Base-by-base conservation (phyloP, 148 eudicot genomes). In the Nyssa sinensis region DNA sequence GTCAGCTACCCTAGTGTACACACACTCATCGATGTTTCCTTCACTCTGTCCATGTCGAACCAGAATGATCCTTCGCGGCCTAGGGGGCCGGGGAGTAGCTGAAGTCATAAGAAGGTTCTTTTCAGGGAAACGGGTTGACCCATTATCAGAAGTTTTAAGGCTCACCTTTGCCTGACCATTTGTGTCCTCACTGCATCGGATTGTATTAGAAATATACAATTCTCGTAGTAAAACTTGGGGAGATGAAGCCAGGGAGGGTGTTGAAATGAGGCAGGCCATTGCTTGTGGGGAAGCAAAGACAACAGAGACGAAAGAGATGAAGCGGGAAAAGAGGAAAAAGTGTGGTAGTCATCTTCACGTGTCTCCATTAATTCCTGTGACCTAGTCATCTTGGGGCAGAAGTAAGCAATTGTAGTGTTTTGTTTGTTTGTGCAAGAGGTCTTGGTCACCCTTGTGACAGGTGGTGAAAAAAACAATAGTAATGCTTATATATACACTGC, bases 31-130 rank as follows among this genome's bases (percentile, higher is more conserved):
- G 1, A 84, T 84, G 8, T 86, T 86, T 55, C 89, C 89, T 69
- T 81, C 79, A 55, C 90, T 86, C 74, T 86, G 82, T 10, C 90
- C 90, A 62, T 86, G 90, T 28, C 90, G 72, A 9, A 86, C 85
- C 49, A 86, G 82, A 27, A 86, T 81, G 53, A 84, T 86, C 74
- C 90, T 70, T 12, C 79, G 74, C 1, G 90, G 90, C 33, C 90
- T 69, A 12, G 90, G 90, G 0, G 90, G 90, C 55, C 66, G 66
- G 25, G 19, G n/a, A 0, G 71, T 37, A 6, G 32, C 29, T 27
- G 69, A 0, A 16, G 33, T 32, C 1, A 21, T 59, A 30, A 74
- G 53, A 1, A 62, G 65, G 29, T 53, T 79, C 64, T 77, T 81
- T 30, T 76, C 80, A 0, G 80, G 79, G 30, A 76, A 72, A 30